Base-by-base conservation (phyloP, 306 rosid genomes). In the Malus fusca region DNA sequence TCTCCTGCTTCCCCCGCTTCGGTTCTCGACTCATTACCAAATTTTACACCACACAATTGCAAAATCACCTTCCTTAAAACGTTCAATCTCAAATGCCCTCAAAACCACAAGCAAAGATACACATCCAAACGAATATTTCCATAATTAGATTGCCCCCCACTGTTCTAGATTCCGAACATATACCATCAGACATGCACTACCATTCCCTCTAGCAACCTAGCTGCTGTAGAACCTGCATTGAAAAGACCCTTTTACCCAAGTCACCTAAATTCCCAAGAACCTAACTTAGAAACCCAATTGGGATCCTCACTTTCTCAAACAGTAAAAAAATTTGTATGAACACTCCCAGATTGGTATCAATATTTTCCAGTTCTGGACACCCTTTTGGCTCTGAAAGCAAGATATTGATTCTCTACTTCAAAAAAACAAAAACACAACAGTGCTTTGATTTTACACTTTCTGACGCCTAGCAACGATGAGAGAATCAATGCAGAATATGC, bases 1-100 rank as follows among this genome's bases (percentile, higher is more conserved):
- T 95, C 84, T 92, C 96, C 83, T 76, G 96, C 88, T 84, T 92
- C 73, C 84, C 97, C 69, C 86, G 85, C 80, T 89, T 95, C 81
- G 74, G 88, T 73, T 90, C 97, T 75, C 83, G 84, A 87, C 88
- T 90, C 99, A 90, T 95, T 77, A 66, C 66, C 63, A 53, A 30
- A 61, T 28, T 10, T 30, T 65, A 26, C 51, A 43, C 4, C 73
- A 44, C 42, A 31, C 69, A 51, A 25, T 63, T 67, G 35, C 66
- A 33, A 48, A 78, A 73, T 40, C 66, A 72, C 72, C 71, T 53
- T 65, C 40, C 83, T 77, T 75, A 65, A 75, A 71, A 68, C 53
- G 31, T 40, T 80, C 62, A 87, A 76, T 74, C 87, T 84, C 75
- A 81, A 68, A 73, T 78, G 76, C 85, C 84, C 78, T 80, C 76